phyloP scores from a whole-genome alignment of 371 early-diverging fungal genomes.

The Batkoa obscura region DNA sequence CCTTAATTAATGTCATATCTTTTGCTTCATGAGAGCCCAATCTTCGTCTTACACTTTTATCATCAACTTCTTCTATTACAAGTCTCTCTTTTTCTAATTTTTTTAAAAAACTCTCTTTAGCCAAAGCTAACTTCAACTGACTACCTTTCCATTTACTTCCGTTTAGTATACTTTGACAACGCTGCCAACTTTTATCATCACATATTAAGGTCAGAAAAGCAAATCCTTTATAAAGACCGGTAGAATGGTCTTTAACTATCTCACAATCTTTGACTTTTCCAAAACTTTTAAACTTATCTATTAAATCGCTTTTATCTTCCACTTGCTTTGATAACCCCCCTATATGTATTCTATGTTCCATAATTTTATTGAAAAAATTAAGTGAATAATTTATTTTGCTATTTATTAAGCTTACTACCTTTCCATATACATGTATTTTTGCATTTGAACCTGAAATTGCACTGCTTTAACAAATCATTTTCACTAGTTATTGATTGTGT shows the following conservation, averaged over 20 bases:
- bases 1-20: background rate
- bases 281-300: background rate
- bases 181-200: constrained; percentile 1
- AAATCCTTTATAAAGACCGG: background rate
- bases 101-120: background rate
- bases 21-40: background rate
- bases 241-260: background rate
- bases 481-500: no score
- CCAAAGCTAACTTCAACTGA: background rate
- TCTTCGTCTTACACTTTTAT: background rate
- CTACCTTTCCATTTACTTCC: background rate
- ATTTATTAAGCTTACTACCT: no score
- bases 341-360: background rate
- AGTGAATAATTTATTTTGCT: background rate
- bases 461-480: no score
- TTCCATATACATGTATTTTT: no score
- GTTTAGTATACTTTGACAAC: background rate
- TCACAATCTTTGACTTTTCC: background rate
- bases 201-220: background rate
- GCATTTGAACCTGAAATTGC: no score
- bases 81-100: background rate
- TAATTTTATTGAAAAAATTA: background rate
- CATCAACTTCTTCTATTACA: background rate
- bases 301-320: background rate
- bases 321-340: background rate